phyloP scores from a whole-genome alignment of 176 grass and related monocot genomes.

The Carex cristatella region DNA sequence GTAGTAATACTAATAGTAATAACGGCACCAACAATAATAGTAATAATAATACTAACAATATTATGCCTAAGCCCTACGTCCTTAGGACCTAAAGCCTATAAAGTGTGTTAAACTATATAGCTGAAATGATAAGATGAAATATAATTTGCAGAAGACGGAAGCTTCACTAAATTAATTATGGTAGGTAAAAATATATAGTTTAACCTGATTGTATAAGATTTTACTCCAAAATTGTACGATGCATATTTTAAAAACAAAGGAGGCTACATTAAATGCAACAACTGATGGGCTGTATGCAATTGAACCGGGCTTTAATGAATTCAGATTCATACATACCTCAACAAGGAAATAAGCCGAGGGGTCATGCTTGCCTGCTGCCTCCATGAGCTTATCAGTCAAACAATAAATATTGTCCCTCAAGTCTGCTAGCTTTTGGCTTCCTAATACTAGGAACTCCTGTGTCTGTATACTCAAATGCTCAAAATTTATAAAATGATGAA shows the following conservation, averaged over 20 bases:
- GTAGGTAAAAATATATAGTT: background rate
- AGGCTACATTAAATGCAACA: background rate
- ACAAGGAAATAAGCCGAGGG: conserved; percentile 83
- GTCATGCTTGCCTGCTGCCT: conserved; percentile 42
- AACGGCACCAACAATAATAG: too few species aligned
- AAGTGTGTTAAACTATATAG: background rate
- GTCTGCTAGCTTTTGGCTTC: conserved; percentile 70
- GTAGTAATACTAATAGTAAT: too few species aligned
- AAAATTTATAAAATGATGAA: conserved; percentile 20
- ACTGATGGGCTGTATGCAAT: background rate
- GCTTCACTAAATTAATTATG: background rate
- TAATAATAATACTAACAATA: too few species aligned
- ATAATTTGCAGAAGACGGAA: background rate
- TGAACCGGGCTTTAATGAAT: background rate
- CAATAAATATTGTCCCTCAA: conserved; percentile 83
- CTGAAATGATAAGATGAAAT: background rate
- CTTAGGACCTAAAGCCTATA: too few species aligned
- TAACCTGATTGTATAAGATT: background rate
- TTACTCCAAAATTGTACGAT: background rate
- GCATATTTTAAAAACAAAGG: background rate
- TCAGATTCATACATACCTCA: conserved; percentile 42
- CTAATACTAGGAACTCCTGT: conserved; percentile 88
- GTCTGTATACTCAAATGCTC: conserved; percentile 37
- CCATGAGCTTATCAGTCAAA: conserved; percentile 77
- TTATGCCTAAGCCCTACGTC: too few species aligned